phyloP scores from a whole-genome alignment of 2,329 filamentous ascomycete species.

The Clonostachys rhizophaga region DNA sequence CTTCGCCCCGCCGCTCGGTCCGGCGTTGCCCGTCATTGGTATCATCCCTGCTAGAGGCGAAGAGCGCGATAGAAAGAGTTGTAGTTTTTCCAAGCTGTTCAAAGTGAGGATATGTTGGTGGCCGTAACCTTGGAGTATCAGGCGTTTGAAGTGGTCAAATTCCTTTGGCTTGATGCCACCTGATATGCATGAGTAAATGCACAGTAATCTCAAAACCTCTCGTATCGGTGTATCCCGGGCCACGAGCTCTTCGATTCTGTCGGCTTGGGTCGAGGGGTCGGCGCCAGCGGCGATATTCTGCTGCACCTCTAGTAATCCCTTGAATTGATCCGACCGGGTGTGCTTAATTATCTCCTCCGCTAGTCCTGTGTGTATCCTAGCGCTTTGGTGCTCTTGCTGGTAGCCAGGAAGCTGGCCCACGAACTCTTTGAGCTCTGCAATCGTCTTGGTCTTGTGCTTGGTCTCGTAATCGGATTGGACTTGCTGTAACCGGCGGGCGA shows the following conservation, averaged over 20 bases:
- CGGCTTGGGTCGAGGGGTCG: constrained; percentile 84
- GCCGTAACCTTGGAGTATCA: constrained; percentile 88
- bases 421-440: constrained; percentile 88
- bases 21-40: constrained; percentile 49
- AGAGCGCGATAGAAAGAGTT: constrained; percentile 73
- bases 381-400: constrained; percentile 86
- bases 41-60: constrained; percentile 79
- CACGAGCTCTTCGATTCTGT: constrained; percentile 91
- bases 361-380: constrained; percentile 88
- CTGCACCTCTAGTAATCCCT: constrained; percentile 84
- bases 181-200: constrained; percentile 85
- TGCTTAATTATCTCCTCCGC: constrained; percentile 95
- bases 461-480: constrained; percentile 89
- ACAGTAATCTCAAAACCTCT: constrained; percentile 81
- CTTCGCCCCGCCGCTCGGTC: constrained; percentile 54
- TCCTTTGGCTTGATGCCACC: constrained; percentile 87
- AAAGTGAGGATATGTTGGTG: constrained; percentile 93
- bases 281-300: constrained; percentile 90
- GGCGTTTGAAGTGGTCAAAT: constrained; percentile 81
- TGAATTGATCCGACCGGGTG: constrained; percentile 86
- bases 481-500: constrained; percentile 76
- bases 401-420: constrained; percentile 91
- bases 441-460: constrained; percentile 80
- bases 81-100: constrained; percentile 81
- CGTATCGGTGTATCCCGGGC: constrained; percentile 75